These are phyloP conservation scores for Colletotrichum euphorbiae DNA, from an alignment of 2,329 filamentous ascomycete species.

Conservation along the genomic window DNA sequence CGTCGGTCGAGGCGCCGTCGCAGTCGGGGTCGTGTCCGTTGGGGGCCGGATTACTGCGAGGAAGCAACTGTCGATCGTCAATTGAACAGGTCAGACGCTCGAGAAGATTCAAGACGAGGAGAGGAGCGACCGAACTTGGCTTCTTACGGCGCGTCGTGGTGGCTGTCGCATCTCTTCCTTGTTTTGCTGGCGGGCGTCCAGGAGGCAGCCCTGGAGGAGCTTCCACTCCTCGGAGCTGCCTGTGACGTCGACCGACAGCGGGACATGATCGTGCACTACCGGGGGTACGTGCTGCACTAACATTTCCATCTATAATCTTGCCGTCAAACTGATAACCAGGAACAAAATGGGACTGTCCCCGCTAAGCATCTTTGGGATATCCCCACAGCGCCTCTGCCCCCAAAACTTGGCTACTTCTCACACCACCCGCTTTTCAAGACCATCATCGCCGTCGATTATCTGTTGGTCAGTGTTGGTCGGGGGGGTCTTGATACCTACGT, in stretches of 20 bases:
- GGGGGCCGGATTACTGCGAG: background rate
- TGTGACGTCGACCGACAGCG: constrained; percentile 35
- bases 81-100: background rate
- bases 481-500: background rate
- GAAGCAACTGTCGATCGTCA: background rate
- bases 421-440: background rate
- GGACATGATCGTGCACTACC: background rate
- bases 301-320: fast-evolving
- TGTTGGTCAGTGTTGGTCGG: background rate
- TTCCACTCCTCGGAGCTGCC: constrained; percentile 16
- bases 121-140: background rate
- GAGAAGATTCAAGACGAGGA: background rate
- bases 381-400: constrained; percentile 8
- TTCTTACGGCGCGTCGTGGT: background rate
- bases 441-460: background rate
- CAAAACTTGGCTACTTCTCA: constrained; percentile 26
- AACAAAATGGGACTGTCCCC: background rate
- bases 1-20: background rate
- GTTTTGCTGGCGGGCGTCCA: constrained; percentile 14
- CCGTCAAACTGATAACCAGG: background rate
- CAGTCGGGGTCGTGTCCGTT: background rate
- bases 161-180: constrained; percentile 26
- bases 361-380: background rate
- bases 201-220: background rate
- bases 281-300: background rate